phyloP scores from a whole-genome alignment of 768 basidiomycete species.

The Pseudohyphozyma bogoriensis region DNA sequence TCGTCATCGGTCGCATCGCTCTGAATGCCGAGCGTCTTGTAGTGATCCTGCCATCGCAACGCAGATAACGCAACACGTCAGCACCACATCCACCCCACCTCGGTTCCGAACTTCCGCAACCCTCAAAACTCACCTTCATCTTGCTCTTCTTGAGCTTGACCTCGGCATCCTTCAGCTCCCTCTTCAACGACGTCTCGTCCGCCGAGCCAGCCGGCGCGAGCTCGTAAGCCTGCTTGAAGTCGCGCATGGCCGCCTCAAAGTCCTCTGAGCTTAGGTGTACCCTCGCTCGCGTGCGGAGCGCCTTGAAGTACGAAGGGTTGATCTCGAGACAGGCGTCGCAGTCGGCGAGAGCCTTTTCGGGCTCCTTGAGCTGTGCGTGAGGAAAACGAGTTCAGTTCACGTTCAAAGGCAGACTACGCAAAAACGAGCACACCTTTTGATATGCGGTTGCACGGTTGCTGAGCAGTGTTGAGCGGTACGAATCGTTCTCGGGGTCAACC shows the following conservation, averaged over 20 bases:
- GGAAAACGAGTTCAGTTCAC: background rate
- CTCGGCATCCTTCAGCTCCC: conserved; percentile 71
- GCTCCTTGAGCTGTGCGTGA: conserved; percentile 48
- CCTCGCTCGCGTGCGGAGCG: conserved; percentile 72
- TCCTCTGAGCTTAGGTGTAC: conserved; percentile 64
- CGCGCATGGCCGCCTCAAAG: conserved; percentile 58
- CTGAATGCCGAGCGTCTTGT: conserved; percentile 40
- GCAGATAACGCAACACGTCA: background rate
- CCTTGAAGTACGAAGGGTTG: conserved; percentile 64
- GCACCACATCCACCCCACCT: background rate
- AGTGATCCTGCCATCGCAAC: conserved; percentile 25
- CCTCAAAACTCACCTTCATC: conserved; percentile 54
- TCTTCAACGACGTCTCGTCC: conserved; percentile 53
- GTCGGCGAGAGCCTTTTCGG: conserved; percentile 61
- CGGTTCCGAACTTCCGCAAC: background rate
- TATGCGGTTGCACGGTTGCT: conserved; percentile 72
- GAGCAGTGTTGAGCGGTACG: conserved; percentile 65
- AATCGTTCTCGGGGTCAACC: conserved; percentile 61
- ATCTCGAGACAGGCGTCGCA: conserved; percentile 58
- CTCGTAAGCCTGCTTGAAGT: conserved; percentile 71
- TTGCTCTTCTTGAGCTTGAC: conserved; percentile 73
- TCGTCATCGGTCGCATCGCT: conserved; percentile 26
- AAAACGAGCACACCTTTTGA: conserved; percentile 15
- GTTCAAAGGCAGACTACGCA: background rate
- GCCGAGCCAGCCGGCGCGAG: conserved; percentile 48